A percentile compares a stretch with the other conserved stretches of the same genome.
Evolutionary conservation across 176 grass and related monocot genomes (phyloP).

Genomic region (Echinochloa phyllopogon): DNA sequence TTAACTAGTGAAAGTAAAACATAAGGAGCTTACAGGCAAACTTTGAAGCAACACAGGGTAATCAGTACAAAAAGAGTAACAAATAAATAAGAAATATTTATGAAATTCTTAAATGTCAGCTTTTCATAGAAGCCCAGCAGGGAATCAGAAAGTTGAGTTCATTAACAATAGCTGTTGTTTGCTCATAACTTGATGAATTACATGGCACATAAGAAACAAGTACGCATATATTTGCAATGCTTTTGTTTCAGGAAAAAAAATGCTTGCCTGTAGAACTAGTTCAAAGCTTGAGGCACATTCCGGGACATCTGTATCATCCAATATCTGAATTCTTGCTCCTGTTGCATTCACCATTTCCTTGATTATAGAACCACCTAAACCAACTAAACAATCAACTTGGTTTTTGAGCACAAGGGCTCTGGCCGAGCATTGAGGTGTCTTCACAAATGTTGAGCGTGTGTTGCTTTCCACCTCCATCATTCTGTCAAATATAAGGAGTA

Average conservation of each 20-base stretch:
- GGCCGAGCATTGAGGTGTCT: slow-evolving; percentile 23
- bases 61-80: background rate
- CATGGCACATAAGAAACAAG: slow-evolving; percentile 12
- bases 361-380: slow-evolving; percentile 41
- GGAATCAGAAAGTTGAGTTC: background rate
- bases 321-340: slow-evolving; percentile 48
- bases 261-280: slow-evolving; percentile 53
- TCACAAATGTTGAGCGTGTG: background rate
- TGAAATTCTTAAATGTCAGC: slow-evolving; percentile 1
- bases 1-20: slow-evolving; percentile 3
- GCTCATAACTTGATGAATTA: background rate
- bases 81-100: slow-evolving; percentile 10
- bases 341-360: slow-evolving; percentile 42
- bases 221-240: slow-evolving; percentile 19
- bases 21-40: background rate
- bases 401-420: slow-evolving; percentile 43
- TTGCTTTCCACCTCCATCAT: slow-evolving; percentile 46
- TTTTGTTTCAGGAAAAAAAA: slow-evolving; percentile 26
- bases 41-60: background rate
- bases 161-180: slow-evolving; percentile 14
- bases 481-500: slow-evolving; percentile 54
- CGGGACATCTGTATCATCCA: slow-evolving; percentile 42
- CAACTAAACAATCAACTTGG: slow-evolving; percentile 36
- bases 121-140: background rate
- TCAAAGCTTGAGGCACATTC: slow-evolving; percentile 53